Base-by-base conservation (phyloP, 2,329 filamentous ascomycete genomes). In the Emergomyces pasteurianus region DNA sequence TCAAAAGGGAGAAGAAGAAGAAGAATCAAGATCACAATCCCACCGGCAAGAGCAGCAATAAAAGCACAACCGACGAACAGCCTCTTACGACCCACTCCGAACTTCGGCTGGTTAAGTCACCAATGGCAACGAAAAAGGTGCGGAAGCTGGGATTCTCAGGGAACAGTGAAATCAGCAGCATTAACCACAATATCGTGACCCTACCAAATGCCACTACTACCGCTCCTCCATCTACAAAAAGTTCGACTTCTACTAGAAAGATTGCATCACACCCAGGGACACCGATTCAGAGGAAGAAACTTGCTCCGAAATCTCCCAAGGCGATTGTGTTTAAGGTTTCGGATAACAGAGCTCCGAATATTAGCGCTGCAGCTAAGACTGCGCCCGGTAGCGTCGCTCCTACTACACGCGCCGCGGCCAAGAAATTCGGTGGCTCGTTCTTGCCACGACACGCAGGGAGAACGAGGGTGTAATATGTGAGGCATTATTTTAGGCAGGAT, bases 281-380 rank as follows among this genome's bases (percentile, higher is more conserved):
- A 10, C 67, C 70, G 16, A 66, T 65, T 28, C 66, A 68, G 23
- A 71, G 73, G 47, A 73, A 70, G 47, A 75, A 72, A 65, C 60
- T 75, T 31, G 66, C 67, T 47, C 73, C 72, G 52, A 73, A 69
- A 62, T 69, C 70, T 18, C 72, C 70, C 5, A 69, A 67, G 46
- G 28, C 54, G 2, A 28, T 57, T 58, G 31, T 54, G n/a, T 52
- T 59, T 31, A 59, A 59, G 23, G 38, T 59, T 59, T 43, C 58
- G 31, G 58, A 59, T 23, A 23, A 43, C 54, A 43, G 36, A 42
- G 38, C 36, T 26, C 54, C 54, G 54, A 43, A 42, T 8, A 57
- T 31, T 23, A 43, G 21, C 21, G 43, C 38, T 21, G 21, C 36
- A 12, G 23, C 54, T 23, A n/a, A 10, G 5, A 12, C n/a, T 46